Evolutionary conservation across 2,329 filamentous ascomycete genomes (phyloP).

Genomic region (Penicillium sp.): DNA sequence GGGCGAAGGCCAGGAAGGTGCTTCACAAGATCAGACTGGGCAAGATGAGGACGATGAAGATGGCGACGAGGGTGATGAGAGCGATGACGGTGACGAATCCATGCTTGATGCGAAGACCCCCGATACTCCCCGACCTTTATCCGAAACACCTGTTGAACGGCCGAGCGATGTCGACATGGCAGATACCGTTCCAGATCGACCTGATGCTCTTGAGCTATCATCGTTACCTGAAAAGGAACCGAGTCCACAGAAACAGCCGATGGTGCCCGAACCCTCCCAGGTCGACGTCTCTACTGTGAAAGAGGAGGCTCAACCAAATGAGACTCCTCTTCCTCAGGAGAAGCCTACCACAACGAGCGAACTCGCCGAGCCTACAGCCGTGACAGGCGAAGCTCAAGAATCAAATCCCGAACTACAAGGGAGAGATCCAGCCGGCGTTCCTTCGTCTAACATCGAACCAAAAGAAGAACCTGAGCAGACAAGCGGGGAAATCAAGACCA

Average conservation of each 20-base stretch:
- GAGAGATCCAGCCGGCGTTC: background rate
- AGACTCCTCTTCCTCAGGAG: background rate
- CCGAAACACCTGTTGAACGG: slow-evolving; percentile 16
- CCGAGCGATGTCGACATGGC: slow-evolving; percentile 22
- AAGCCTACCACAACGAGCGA: background rate
- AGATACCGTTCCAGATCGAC: slow-evolving; percentile 15
- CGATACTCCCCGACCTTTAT: slow-evolving; percentile 34
- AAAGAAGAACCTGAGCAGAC: slow-evolving; percentile 5
- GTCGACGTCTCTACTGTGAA: background rate
- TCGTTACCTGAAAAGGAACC: background rate
- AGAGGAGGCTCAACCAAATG: background rate
- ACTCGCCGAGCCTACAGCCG: background rate
- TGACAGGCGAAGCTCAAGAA: slow-evolving; percentile 7
- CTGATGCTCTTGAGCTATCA: slow-evolving; percentile 7
- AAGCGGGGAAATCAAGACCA: background rate
- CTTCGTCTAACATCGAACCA: background rate
- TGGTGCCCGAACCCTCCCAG: slow-evolving; percentile 2
- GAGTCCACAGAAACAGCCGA: background rate
- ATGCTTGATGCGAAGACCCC: slow-evolving; percentile 47
- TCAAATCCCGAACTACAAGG: slow-evolving; percentile 1
- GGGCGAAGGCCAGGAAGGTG: slow-evolving; percentile 45
- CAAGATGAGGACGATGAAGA: slow-evolving; percentile 49
- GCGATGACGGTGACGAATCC: slow-evolving; percentile 52
- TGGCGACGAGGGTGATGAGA: slow-evolving; percentile 49
- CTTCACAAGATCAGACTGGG: slow-evolving; percentile 39